Evolutionary conservation across 441 rosid genomes (phyloP).

Genomic region (Brassica balearica): DNA sequence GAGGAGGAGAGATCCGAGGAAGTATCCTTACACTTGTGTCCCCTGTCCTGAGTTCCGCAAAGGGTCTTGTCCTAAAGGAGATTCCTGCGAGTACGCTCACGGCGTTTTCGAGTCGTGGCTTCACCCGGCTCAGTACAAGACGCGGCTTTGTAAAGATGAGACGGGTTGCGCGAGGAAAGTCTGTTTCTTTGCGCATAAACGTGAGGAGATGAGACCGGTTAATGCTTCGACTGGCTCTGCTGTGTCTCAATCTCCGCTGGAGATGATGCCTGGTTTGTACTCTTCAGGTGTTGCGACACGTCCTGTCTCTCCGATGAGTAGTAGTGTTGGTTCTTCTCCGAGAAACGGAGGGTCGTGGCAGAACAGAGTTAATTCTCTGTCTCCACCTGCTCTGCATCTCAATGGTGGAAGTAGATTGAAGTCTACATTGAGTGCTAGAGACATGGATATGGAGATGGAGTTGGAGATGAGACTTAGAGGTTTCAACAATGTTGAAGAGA

Average conservation of each 20-base stretch:
- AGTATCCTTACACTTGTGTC: slow-evolving; percentile 91
- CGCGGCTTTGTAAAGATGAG: slow-evolving; percentile 95
- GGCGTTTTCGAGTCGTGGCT: slow-evolving; percentile 98
- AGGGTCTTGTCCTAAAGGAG: slow-evolving; percentile 83
- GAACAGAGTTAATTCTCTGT: slow-evolving; percentile 66
- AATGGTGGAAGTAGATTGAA: slow-evolving; percentile 71
- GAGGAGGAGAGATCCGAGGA: slow-evolving; percentile 92
- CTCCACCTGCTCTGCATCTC: slow-evolving; percentile 60
- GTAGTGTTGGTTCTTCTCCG: slow-evolving; percentile 49
- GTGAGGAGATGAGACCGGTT: slow-evolving; percentile 86
- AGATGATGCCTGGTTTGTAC: slow-evolving; percentile 67
- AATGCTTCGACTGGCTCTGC: slow-evolving; percentile 95
- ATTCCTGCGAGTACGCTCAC: slow-evolving; percentile 92
- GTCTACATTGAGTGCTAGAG: slow-evolving; percentile 72
- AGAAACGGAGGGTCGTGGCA: slow-evolving; percentile 69
- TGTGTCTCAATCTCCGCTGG: slow-evolving; percentile 52
- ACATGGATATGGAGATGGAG: slow-evolving; percentile 69
- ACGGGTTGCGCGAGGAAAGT: slow-evolving; percentile 81
- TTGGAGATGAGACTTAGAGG: slow-evolving; percentile 58
- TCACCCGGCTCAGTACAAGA: slow-evolving; percentile 93
- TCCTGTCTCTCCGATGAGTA: slow-evolving; percentile 67
- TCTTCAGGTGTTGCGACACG: slow-evolving; percentile 75
- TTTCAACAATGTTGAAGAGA: slow-evolving; percentile 58
- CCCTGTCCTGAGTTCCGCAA: slow-evolving; percentile 97
- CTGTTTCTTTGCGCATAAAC: slow-evolving; percentile 94